Conservation (phyloP, 2,329 filamentous ascomycete genomes). For the Arthrobotrys sphaeroides region DNA sequence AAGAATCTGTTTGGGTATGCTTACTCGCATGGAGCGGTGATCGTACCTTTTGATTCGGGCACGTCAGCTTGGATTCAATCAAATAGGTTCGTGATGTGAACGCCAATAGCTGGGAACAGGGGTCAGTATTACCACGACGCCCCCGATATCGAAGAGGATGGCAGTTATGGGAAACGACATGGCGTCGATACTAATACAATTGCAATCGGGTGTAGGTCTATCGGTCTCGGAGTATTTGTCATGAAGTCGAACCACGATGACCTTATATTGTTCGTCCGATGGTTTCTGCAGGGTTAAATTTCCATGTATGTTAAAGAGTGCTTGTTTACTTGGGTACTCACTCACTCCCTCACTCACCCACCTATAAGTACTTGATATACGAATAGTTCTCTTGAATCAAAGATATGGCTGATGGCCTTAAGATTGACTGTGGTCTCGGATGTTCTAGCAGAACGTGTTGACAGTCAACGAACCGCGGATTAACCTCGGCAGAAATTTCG, state of each 20-base stretch:
- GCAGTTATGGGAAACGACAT: constrained; percentile 65
- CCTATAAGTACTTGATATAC: too few relatives aligned
- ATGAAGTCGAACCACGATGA: too few relatives aligned
- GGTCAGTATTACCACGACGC: constrained; percentile 73
- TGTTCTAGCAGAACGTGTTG: neutral
- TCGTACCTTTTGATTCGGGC: constrained; percentile 64
- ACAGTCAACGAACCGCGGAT: constrained; percentile 3
- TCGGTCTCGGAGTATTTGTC: neutral
- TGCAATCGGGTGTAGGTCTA: neutral
- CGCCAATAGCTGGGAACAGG: neutral
- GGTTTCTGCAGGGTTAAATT: too few relatives aligned
- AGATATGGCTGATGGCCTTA: too few relatives aligned
- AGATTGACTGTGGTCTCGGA: neutral
- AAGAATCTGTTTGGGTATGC: constrained; percentile 6
- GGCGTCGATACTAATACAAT: neutral
- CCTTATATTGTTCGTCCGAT: too few relatives aligned
- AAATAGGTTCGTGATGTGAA: neutral
- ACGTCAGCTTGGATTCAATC: neutral
- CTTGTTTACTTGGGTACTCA: too few relatives aligned
- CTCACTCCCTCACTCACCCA: too few relatives aligned
- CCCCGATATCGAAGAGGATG: constrained; percentile 92
- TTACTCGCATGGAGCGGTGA: constrained; percentile 85
- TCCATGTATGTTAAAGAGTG: too few relatives aligned
- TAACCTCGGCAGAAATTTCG: constrained; percentile 42
- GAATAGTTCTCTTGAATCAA: too few relatives aligned